Evolutionary conservation across 73 alveolate genomes (phyloP), one percentile per base, ranked within the genome.

Genomic region (Paramecium pentaurelia): DNA sequence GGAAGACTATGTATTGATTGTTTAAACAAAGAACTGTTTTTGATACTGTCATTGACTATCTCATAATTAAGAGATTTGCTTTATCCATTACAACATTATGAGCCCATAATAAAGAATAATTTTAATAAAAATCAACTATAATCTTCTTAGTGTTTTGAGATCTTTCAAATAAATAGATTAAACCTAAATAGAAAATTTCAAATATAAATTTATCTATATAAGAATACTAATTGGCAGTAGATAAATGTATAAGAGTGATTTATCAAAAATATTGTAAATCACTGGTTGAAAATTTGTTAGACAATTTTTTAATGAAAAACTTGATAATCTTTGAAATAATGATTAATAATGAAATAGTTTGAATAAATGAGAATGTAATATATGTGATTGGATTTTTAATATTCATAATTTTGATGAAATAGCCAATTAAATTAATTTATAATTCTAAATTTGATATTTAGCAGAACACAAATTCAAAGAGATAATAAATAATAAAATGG

Each of bases 361-460:
- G 20, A 49, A 49, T 16, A 49, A 49, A 49, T 16, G 60, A 49
- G 60, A 49, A 16, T n/a, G 25, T 8, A 16, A 54, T 18, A 54
- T 54, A 49, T 49, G 60, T n/a, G 28, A 49, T 16, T 18, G 18
- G 32, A 54, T 16, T 64, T 60, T 64, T 64, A 64, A 64, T 64
- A 64, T 64, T 64, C 84, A 64, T 32, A 3, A 64, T 64, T 64
- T 64, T 11, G 3, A 64, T 28, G 47, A 64, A 64, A 64, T 28
- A 64, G 47, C 84, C 84, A 64, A 64, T 64, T 64, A 64, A 64
- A 64, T 64, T 64, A 32, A 64, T 64, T 64, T 64, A 54, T 64
- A 54, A 54, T 54, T 54, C 4, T 54, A n/a, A 54, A 54, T 54
- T 54, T 54, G 70, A 54, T 54, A 54, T 54, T 54, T 54, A 54